Conservation (phyloP, 495 filamentous ascomycete species). For the Xylaria castorea region DNA sequence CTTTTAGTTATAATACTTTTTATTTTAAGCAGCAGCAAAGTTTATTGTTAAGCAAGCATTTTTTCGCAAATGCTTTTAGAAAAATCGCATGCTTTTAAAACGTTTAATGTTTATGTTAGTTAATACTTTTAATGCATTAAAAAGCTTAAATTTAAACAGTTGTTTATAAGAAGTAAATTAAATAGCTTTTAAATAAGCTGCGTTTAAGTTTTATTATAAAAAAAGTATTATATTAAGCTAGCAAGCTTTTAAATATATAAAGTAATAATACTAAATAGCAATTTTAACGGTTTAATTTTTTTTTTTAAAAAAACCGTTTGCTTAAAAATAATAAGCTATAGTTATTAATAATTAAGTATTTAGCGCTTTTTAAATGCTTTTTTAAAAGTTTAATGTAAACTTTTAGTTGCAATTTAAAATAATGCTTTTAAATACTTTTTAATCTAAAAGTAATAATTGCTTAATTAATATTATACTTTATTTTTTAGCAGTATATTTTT, state of each 20-base stretch:
- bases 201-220: not conserved
- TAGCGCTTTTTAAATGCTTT: not conserved
- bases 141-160: too few relatives aligned
- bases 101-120: not conserved
- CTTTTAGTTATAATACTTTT: not conserved
- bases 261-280: not conserved
- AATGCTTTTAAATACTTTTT: not conserved
- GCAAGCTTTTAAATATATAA: not conserved
- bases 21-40: not conserved
- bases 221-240: not conserved
- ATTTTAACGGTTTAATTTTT: constrained; percentile 7
- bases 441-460: not conserved
- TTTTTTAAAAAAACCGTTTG: not conserved
- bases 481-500: not conserved
- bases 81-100: not conserved
- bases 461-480: not conserved
- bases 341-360: not conserved
- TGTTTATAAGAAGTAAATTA: not conserved
- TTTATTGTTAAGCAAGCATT: not conserved
- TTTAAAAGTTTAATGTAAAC: constrained; percentile 1
- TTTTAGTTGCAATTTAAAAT: not conserved
- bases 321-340: not conserved
- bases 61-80: not conserved
- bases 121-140: too few relatives aligned
- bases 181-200: not conserved